Evolutionary conservation across 2,329 filamentous ascomycete genomes (phyloP), one percentile per base, ranked within the genome.

Genomic region (Teratosphaeria zuluensis): DNA sequence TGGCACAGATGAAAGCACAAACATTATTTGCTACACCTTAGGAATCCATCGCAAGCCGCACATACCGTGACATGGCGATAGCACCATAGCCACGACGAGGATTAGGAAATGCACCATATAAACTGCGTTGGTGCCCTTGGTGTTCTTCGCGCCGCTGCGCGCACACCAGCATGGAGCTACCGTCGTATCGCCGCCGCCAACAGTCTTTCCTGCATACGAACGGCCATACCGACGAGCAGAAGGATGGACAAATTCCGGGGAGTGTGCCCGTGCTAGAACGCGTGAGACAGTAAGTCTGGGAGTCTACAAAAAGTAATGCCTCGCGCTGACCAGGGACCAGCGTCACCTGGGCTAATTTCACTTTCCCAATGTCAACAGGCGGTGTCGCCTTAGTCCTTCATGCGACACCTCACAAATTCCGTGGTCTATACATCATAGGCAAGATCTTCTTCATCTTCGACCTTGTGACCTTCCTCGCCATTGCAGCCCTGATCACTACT

Each of bases 371-470:
- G 76, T 70, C 73, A 19, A 79, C 77, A 1, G 77, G 78, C 21
- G 78, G 77, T 53, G 68, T 80, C 16, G 70, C 75, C 14, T 72
- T 77, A 1, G 68, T 79, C 12, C 72, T 80, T 31, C 66, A 73
- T 3, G 68, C 75, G 33, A 70, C 76, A 51, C 78, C 77, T 0
- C 76, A 76, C 58, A 60, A 65, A 1, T 83, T 82, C 63, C 65
- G 66, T 0, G 80, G 80, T 21, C 74, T 83, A 16, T 71, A 76
- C 58, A 76, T 73, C 7, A 79, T 83, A 57, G 81, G 80, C 21
- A 77, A 78, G 31, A 63, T 78, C 59, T 73, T 82, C 62, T 82
- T 77, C 66, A 69, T 81, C 42, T 64, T 81, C 61, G 80, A 81
- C 64, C 70, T 82, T 4, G 62, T 79, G 59, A 68, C 79, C 57